Percentiles rank a stretch among this genome's conserved stretches.
Evolutionary conservation across 2,329 filamentous ascomycete species (phyloP).

Genomic region (Aspergillus spinulosporus): DNA sequence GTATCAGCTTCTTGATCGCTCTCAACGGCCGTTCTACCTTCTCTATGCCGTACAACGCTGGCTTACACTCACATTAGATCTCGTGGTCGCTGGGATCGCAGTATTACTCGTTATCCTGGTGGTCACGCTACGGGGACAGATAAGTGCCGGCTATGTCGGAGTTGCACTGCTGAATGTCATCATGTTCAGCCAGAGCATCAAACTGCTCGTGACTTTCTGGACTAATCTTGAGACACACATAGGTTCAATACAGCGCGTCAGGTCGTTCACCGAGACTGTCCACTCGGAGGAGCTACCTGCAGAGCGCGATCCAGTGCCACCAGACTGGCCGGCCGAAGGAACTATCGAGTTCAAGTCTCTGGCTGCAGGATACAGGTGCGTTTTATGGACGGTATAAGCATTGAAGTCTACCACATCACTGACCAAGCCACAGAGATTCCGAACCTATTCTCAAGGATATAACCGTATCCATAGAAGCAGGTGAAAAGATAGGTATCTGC

Average conservation of each 20-base stretch:
- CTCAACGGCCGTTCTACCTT: conserved; percentile 60
- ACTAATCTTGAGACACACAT: conserved; percentile 60
- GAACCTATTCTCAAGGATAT: conserved; percentile 49
- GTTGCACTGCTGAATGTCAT: conserved; percentile 57
- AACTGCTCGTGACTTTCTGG: conserved; percentile 55
- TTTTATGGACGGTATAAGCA: background rate
- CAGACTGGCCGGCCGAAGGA: conserved; percentile 47
- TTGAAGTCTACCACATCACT: background rate
- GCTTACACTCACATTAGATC: conserved; percentile 54
- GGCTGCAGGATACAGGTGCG: conserved; percentile 47
- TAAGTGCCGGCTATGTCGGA: conserved; percentile 53
- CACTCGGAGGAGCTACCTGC: conserved; percentile 45
- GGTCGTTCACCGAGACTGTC: conserved; percentile 51
- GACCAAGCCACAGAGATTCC: conserved; percentile 19
- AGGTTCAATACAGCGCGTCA: conserved; percentile 57
- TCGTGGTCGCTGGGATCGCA: conserved; percentile 53
- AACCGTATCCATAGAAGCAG: conserved; percentile 46
- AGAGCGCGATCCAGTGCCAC: conserved; percentile 43
- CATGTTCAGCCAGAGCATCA: conserved; percentile 54
- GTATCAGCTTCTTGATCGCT: conserved; percentile 51
- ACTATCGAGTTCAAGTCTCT: conserved; percentile 47
- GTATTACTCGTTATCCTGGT: conserved; percentile 52
- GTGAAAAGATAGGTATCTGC: conserved; percentile 45
- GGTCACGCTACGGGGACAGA: conserved; percentile 45
- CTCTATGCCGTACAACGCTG: conserved; percentile 60